Evolutionary conservation across 1,139 yeast species (phyloP), one percentile per base, ranked within the genome.

Genomic region (Suhomyces taliae): DNA sequence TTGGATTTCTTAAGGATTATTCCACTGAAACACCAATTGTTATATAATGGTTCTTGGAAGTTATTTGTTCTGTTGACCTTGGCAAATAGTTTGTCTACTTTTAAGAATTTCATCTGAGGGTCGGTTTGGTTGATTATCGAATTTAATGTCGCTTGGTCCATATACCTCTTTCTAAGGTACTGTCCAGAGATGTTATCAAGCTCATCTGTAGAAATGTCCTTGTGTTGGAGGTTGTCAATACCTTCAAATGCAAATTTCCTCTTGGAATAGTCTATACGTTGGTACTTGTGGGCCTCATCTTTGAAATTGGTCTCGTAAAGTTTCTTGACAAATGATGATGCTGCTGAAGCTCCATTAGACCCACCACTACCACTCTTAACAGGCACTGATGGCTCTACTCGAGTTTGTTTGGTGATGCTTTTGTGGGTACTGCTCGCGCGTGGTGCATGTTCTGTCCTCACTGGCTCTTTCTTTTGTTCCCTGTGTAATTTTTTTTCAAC

Each of bases 21-120:
- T 1, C 95, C 97, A 26, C 85, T 61, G 8, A 86, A 76, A 24
- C 86, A 83, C 86, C 89, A 90, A 59, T 91, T 90, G 11, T 85
- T 67, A 56, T 83, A 85, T 33, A 71, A 67, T 0, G 97, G 96
- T 44, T 87, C 87, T 6, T 67, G 63, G 58, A 78, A 90, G 29
- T 78, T 70, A 1, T 96, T 96, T 6, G 93, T 85, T 19, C 44
- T 46, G 36, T 65, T 56, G 1, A 89, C 82, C 51, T 83, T 83
- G 4, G 87, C 87, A 49, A 80, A 74, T 9, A 85, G 64, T 49
- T 82, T 81, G n/a, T 76, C 76, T 7, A 85, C 59, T 38, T 84
- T 69, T 39, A 86, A 64, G 1, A 83, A 61, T 54, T 83, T 83
- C 47, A 56, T 36, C 1, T 45, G 35, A 6, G 47, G 46, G 32